Conservation (phyloP, 2,329 filamentous ascomycete genomes). For the Didymella lethalis region DNA sequence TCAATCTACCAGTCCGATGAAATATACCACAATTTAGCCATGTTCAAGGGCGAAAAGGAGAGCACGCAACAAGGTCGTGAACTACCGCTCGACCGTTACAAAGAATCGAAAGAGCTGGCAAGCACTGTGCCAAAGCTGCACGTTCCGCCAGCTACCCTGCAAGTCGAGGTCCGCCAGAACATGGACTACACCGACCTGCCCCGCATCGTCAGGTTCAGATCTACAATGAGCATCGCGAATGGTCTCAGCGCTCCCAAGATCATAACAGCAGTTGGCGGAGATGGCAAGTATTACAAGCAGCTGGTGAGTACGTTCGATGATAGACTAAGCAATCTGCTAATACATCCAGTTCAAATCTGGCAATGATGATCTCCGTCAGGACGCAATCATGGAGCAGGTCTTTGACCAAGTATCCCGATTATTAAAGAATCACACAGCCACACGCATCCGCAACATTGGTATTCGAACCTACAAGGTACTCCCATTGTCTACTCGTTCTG, state of each 20-base stretch:
- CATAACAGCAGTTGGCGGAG: conserved; percentile 78
- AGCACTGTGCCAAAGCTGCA: conserved; percentile 68
- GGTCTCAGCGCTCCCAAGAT: conserved; percentile 95
- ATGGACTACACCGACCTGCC: conserved; percentile 81
- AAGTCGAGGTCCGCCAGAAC: conserved; percentile 75
- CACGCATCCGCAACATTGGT: conserved; percentile 84
- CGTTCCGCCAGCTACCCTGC: conserved; percentile 89
- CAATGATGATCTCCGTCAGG: conserved; percentile 94
- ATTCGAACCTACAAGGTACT: conserved; percentile 98
- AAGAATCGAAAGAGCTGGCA: conserved; percentile 69
- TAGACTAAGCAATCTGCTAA: conserved; percentile 3
- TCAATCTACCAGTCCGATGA: conserved; percentile 78
- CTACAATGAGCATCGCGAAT: conserved; percentile 82
- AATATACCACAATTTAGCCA: conserved; percentile 68
- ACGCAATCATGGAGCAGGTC: conserved; percentile 99
- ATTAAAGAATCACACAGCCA: conserved; percentile 83
- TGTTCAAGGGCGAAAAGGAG: conserved; percentile 68
- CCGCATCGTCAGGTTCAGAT: conserved; percentile 73
- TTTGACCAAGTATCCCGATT: conserved; percentile 95
- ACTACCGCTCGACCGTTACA: conserved; percentile 68
- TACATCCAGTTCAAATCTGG: conserved; percentile 80
- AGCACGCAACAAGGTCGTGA: conserved; percentile 72
- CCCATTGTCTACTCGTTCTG: conserved; percentile 82
- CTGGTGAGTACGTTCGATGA: conserved; percentile 61
- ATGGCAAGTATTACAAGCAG: conserved; percentile 85